A percentile compares a stretch with the other conserved stretches of the same genome.
These are phyloP conservation scores for Aureobasidium melanogenum DNA, from an alignment of 2,329 filamentous ascomycete species.

Conservation along the genomic window DNA sequence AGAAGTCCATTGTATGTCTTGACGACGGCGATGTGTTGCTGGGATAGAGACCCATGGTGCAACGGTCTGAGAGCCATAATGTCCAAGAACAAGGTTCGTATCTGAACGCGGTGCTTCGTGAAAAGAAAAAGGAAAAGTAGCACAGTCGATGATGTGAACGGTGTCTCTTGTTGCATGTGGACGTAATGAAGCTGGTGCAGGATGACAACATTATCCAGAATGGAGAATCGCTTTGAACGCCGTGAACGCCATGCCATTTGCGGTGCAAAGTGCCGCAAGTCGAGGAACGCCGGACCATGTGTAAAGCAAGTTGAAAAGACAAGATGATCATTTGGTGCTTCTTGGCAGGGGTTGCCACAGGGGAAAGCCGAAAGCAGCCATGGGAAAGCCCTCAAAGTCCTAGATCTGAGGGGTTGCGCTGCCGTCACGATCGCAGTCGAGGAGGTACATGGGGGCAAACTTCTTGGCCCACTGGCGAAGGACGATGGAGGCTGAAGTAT, in stretches of 20 bases:
- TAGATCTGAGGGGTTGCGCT: slow-evolving; percentile 11
- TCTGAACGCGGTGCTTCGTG: neutral
- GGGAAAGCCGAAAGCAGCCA: neutral
- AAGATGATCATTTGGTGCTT: slow-evolving; percentile 4
- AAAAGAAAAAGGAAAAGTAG: neutral
- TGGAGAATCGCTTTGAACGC: slow-evolving; percentile 10
- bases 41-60: neutral
- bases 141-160: slow-evolving; percentile 2
- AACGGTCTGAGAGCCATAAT: neutral
- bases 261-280: slow-evolving; percentile 1
- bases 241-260: slow-evolving; percentile 12
- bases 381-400: neutral
- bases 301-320: slow-evolving; percentile 2
- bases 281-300: slow-evolving; percentile 10
- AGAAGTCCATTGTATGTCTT: neutral
- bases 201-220: slow-evolving; percentile 9
- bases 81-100: neutral
- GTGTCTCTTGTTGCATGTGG: slow-evolving; percentile 7
- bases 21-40: neutral
- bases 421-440: slow-evolving; percentile 16
- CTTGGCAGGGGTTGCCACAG: neutral
- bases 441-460: slow-evolving; percentile 27
- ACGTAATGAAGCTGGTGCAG: slow-evolving; percentile 1
- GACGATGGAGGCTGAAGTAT: slow-evolving; percentile 67
- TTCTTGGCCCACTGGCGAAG: slow-evolving; percentile 84